Evolutionary conservation across 192 early-diverging fungal genomes (phyloP), one percentile per base, ranked within the genome.

Genomic region (Backusella australiensis): DNA sequence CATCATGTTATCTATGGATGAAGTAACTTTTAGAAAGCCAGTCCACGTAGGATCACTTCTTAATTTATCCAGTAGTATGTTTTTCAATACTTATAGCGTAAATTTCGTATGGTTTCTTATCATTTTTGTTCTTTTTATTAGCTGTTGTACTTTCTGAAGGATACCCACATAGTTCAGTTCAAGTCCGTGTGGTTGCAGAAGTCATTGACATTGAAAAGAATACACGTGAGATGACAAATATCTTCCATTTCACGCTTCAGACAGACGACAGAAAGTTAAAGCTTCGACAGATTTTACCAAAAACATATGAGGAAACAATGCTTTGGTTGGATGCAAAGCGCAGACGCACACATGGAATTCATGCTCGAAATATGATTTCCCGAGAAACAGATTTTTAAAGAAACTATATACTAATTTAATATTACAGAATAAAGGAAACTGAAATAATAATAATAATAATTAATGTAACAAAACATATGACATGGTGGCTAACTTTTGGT

Each of bases 241-340:
- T 86, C 3, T 98, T 98, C 75, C 89, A 94, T 81, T 94, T 97
- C 74, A 96, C 94, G 46, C 95, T 98, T 77, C 71, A 42, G 14
- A 34, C 68, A 46, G 56, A 59, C 11, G 53, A 63, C 26, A 34
- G 68, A 34, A 38, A 65, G 44, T 85, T 92, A 19, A 59, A 59
- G 1, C 56, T 59, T 59, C 84, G 85, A 14, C 86, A 88, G 35
- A 80, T 96, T n/a, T 82, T 97, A 72, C 96, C 96, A 19, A 81
- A 86, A 59, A 90, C 91, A 6, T 98, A 98, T 78, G 90, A 88
- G 65, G 95, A 98, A 65, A 87, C 85, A 75, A 92, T 96, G 88
- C 81, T 90, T 70, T 96, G 89, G 56, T 66, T 96, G 5, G 94
- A 96, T 59, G 56, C 56, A 9, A 59, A 59, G 23, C 56, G 56